Evolutionary conservation across 2,329 filamentous ascomycete species (phyloP), one percentile per base, ranked within the genome.

Genomic region (Cryphonectria japonica): DNA sequence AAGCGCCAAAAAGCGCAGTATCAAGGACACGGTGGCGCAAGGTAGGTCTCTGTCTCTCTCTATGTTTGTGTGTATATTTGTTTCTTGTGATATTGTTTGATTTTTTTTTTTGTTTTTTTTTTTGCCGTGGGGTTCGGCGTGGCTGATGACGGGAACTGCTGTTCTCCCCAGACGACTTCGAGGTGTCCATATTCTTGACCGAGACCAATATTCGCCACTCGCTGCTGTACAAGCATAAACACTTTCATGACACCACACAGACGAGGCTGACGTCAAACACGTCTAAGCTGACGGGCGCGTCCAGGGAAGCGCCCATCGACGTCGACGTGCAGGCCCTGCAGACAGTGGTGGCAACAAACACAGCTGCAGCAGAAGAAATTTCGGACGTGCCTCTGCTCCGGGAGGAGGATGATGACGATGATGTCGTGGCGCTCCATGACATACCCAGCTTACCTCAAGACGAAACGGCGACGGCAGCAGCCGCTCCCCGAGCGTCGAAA

Each of bases 101-200:
- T 26, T 26, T 26, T 26, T 26, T 26, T 50, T 37, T 59, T 65
- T 66, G 69, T 67, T 54, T 69, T 34, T 37, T 37, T n/a, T 16
- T 9, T 16, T 43, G 37, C 61, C 8, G 16, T 19, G 6, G 19
- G 22, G 46, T 22, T n/a, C 34, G 14, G 34, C 16, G 59, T 37
- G 26, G 29, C 7, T 37, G 54, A 46, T 57, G 37, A 68, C 43
- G 26, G 67, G 46, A 50, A 26, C 41, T 26, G 65, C 68, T 9
- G 22, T 50, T n/a, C 22, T 50, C 22, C 41, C 72, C 75, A 96
- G 95, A 98, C 80, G 95, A 97, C 75, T 99, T 98, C 78, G 94
- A 98, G 78, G 94, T 98, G 19, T 93, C 94, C 52, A 92, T 99
- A 74, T 98, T 98, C 82, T 85, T 99, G 75, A 97, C 93, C 62